Evolutionary conservation across 768 basidiomycete genomes (phyloP).

Genomic region (Mrakia frigida): DNA sequence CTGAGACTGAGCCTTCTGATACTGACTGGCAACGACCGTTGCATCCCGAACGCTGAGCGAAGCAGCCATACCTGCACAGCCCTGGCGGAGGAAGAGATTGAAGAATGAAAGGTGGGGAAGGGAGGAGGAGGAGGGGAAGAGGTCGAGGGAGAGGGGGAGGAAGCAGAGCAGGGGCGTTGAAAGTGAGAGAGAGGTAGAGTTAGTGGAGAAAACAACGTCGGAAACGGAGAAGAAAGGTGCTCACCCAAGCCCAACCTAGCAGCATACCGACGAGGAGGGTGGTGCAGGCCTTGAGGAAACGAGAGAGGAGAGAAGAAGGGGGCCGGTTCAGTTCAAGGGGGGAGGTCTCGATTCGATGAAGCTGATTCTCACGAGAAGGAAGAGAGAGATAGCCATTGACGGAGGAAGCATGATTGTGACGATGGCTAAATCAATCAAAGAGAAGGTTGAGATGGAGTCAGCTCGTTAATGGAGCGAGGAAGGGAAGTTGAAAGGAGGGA

Average conservation of each 20-base stretch:
- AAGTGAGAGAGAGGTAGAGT: too few relatives aligned
- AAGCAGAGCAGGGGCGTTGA: too few relatives aligned
- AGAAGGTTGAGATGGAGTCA: not conserved
- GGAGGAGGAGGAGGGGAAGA: too few relatives aligned
- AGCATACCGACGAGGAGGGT: conserved; percentile 52
- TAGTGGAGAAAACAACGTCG: too few relatives aligned
- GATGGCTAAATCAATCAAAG: conserved; percentile 26
- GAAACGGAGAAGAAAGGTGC: too few relatives aligned
- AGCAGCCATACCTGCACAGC: conserved; percentile 55
- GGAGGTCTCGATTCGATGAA: not conserved
- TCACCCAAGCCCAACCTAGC: conserved; percentile 56
- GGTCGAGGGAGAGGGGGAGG: too few relatives aligned
- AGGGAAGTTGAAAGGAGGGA: not conserved
- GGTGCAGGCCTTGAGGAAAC: conserved; percentile 43
- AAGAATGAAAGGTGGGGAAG: too few relatives aligned
- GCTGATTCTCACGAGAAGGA: conserved; percentile 49
- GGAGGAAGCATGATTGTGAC: conserved; percentile 49
- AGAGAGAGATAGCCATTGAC: conserved; percentile 51
- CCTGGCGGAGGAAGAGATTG: too few relatives aligned
- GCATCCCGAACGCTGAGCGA: conserved; percentile 46
- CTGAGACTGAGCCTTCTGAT: conserved; percentile 37
- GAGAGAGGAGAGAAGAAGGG: not conserved
- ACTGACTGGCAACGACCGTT: conserved; percentile 34
- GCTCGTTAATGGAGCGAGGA: not conserved
- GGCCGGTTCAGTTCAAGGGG: not conserved